phyloP scores from a whole-genome alignment of 2,329 filamentous ascomycete species.

The Xylaria sp. region DNA sequence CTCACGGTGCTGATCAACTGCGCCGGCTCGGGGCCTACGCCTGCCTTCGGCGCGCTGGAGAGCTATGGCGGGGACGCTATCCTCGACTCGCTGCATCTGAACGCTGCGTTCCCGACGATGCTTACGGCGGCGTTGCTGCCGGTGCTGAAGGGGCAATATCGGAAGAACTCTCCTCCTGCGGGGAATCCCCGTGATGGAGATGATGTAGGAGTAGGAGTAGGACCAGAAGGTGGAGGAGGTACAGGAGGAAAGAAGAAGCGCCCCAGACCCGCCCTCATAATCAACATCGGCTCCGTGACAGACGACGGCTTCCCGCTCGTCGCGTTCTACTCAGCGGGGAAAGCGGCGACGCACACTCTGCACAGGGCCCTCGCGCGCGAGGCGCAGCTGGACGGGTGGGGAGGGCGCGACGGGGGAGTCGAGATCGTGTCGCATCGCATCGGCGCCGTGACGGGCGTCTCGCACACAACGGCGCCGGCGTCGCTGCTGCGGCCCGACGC shows the following conservation, averaged over 20 bases:
- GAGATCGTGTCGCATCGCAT: conserved; percentile 40
- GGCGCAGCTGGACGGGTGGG: conserved; percentile 46
- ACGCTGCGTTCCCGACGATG: conserved; percentile 45
- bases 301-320: conserved; percentile 41
- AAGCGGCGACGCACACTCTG: conserved; percentile 36
- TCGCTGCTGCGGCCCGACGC: conserved; percentile 37
- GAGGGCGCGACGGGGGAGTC: conserved; percentile 22
- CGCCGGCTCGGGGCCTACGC: conserved; percentile 55
- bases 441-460: conserved; percentile 37
- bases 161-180: too few species aligned
- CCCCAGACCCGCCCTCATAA: conserved; percentile 36
- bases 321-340: conserved; percentile 42
- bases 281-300: conserved; percentile 41
- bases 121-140: conserved; percentile 40
- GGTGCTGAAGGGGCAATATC: conserved; percentile 31
- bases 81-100: conserved; percentile 55
- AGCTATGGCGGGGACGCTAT: conserved; percentile 51
- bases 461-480: conserved; percentile 24
- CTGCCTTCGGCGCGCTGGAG: conserved; percentile 50
- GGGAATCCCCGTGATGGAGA: neutral
- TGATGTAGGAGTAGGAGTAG: neutral
- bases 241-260: neutral
- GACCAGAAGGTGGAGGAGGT: neutral
- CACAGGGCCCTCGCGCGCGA: conserved; percentile 50
- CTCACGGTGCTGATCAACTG: conserved; percentile 65